Evolutionary conservation across 2,329 filamentous ascomycete species (phyloP), one percentile per base, ranked within the genome.

Genomic region (Cercospora brassicicola): DNA sequence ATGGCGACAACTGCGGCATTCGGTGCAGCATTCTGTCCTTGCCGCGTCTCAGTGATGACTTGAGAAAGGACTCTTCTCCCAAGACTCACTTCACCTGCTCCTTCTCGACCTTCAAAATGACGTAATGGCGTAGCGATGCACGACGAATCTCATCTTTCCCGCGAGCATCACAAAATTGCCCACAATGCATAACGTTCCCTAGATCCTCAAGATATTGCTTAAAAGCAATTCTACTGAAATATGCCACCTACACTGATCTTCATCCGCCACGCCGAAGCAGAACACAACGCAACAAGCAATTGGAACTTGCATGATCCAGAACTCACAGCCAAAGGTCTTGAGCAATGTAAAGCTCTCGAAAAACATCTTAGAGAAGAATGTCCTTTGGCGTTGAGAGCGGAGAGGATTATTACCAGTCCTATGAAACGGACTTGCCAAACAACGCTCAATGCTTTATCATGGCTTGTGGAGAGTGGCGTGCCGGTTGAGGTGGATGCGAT

Each of bases 341-440:
- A 79, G 69, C 82, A 83, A 74, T 82, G 79, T 71, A 71, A 73
- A 57, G 76, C 80, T 63, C 72, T 83, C 26, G 76, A 80, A 64
- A 74, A 77, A 33, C 78, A 78, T 48, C 71, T 83, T 77, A 78
- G 68, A 67, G 76, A 6, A 75, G 55, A 74, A 59, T 71, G 78
- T 53, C 72, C 75, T 13, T 77, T 83, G 39, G 79, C 78, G 15
- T 75, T 80, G 20, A 80, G 85, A 61, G 80, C 86, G 9, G 84
- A 85, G 18, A 78, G 85, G 30, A 86, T 91, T 63, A 75, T 91
- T 33, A 85, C 87, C 59, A 90, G 88, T 73, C 87, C 89, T 0
- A 89, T 91, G 87, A 81, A 83, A 15, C 83, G 89, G 31, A 90
- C 89, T 1, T 80, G 91, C 31, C 87, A 91, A 78, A 91, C 89